Base-by-base conservation (phyloP, 106 monocot species). In the Dendrobium huoshanense region DNA sequence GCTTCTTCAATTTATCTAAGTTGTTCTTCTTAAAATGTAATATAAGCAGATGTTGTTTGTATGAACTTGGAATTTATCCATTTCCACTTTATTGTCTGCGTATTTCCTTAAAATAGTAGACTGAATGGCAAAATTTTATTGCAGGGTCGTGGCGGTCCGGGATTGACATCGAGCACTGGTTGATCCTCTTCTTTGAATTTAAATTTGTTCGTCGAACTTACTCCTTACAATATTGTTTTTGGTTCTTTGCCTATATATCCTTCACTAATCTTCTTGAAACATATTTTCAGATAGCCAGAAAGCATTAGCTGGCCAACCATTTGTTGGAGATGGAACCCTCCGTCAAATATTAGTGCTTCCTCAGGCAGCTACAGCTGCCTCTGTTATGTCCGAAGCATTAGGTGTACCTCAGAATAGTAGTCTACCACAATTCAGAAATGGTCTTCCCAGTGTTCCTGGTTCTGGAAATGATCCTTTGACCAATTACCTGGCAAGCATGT, bases 91-190 rank as follows among this genome's bases (percentile, higher is more conserved):
- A 44, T 47, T 9, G 4, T 43, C 45, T 20, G 10, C 7, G 4
- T 47, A n/a, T 4, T 75, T 45, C 5, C 6, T 75, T 44, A 47
- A 3, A 43, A 75, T 8, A 2, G 1, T 44, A 75, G 10, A 24
- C 13, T 49, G 27, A 76, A 25, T 76, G 19, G 4, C 24, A 76
- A 76, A 22, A 76, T 13, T 83, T 29, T 86, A 8, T 68, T 89
- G 70, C 83, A 99, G 98, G 98, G 98, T 79, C 92, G 95, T 79
- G 95, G 98, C 61, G 95, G 94, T 73, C 95, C 95, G 72, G 98
- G 98, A 44, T 83, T 91, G 79, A 67, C 85, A 73, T 80, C 91
- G 67, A 89, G 81, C 70, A 61, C 41, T 73, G 92, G 92, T 92
- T 4, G n/a, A 75, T 82, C 15, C 72, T 45, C 41, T 31, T 81